Base-by-base conservation (phyloP, 2,329 filamentous ascomycete genomes). In the Gyromitra esculenta region DNA sequence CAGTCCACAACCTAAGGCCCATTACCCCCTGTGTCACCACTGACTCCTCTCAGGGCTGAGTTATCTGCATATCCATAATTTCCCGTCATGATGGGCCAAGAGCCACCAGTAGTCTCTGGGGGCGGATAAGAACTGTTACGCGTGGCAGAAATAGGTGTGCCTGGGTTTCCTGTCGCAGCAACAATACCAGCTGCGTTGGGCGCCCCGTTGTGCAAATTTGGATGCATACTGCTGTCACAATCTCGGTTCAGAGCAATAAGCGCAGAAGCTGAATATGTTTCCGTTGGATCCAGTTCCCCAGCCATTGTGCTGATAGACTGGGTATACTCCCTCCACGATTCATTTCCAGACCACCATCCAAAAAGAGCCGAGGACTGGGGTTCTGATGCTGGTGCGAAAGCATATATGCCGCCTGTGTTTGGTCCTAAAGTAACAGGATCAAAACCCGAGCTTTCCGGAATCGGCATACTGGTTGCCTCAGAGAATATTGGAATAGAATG, bases 191-290 rank as follows among this genome's bases (percentile, higher is more conserved):
- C 62, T 31, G 57, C 18, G 60, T 67, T 77, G 8, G 65, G 65
- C 13, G 72, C 41, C 21, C 39, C 66, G 13, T 77, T 73, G 31
- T 77, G 75, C 15, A 73, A 31, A 65, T 68, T 73, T n/a, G 75
- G 64, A 21, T 77, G 64, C 64, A 77, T 76, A 31, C 72, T 73
- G 21, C 75, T 78, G 18, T 77, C 63, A 41, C 76, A 78, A 64
- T 79, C 77, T 41, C 76, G 67, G 45, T 75, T 77, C 11, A 79
- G 63, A n/a, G 75, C 76, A 35, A 79, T 78, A 35, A 79, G 64
- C n/a, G 77, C 77, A 37, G 72, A 76, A 59, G 76, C 72, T 45
- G 77, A 77, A 70, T 78, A 79, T 21, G 76, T 79, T 50, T 79
- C 77, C 15, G 66, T 78, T 13, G 77, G 77, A 39, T 78, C 77